phyloP scores from a whole-genome alignment of 768 basidiomycete species.

The Lactifluus subvellereus region DNA sequence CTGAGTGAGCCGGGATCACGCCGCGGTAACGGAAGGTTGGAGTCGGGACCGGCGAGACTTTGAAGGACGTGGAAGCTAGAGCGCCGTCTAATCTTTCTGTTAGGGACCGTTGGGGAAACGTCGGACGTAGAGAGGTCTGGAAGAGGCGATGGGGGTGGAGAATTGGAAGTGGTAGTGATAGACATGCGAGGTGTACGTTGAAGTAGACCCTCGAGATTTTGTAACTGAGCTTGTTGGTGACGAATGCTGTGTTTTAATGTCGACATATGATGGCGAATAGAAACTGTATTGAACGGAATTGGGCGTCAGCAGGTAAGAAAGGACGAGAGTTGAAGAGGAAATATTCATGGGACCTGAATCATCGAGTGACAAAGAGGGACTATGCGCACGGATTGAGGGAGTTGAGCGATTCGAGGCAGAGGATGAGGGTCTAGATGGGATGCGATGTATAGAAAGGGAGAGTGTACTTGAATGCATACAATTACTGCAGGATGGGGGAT shows the following conservation, averaged over 20 bases:
- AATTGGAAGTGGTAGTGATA: conserved; percentile 34
- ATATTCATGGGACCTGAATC: conserved; percentile 16
- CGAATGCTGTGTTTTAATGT: conserved; percentile 76
- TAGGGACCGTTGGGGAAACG: conserved; percentile 27
- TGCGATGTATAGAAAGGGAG: conserved; percentile 1
- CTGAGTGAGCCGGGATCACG: conserved; percentile 40
- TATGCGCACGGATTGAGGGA: conserved; percentile 12
- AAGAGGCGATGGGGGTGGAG: conserved; percentile 36
- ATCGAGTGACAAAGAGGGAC: conserved; percentile 21
- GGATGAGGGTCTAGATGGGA: conserved; percentile 17
- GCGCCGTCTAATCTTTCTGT: conserved; percentile 47
- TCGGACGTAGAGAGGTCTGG: conserved; percentile 24
- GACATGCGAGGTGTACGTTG: conserved; percentile 63
- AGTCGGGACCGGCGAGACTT: conserved; percentile 69
- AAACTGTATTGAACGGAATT: conserved; percentile 42
- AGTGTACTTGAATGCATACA: conserved; percentile 4
- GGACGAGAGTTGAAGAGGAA: background rate
- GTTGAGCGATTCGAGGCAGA: conserved; percentile 16
- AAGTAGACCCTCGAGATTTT: conserved; percentile 61
- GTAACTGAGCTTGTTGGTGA: conserved; percentile 77
- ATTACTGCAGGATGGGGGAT: background rate
- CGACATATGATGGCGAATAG: conserved; percentile 73
- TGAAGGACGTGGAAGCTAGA: conserved; percentile 70
- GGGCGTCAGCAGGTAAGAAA: background rate
- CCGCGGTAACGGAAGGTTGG: conserved; percentile 62